These are phyloP conservation scores for Naganishia friedmannii DNA, from an alignment of 768 basidiomycete species.

Conservation along the genomic window DNA sequence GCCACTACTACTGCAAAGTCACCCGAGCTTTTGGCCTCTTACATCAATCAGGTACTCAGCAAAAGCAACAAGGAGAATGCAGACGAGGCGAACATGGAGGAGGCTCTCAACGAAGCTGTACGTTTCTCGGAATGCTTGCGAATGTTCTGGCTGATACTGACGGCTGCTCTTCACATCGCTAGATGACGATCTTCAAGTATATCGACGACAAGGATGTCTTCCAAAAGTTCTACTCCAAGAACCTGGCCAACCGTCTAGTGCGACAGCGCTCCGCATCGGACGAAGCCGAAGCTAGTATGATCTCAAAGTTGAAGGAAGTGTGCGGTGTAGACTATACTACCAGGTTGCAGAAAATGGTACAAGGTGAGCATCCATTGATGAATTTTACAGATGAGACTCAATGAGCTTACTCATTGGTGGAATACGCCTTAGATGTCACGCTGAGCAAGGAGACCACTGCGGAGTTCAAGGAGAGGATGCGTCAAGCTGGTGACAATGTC, in stretches of 20 bases:
- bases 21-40: conserved; percentile 86
- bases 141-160: neutral
- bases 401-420: conserved; percentile 1
- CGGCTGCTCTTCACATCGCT: neutral
- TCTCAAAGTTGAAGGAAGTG: conserved; percentile 91
- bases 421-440: conserved; percentile 68
- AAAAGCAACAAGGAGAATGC: conserved; percentile 88
- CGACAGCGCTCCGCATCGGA: conserved; percentile 87
- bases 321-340: conserved; percentile 96
- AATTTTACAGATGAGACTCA: neutral
- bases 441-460: conserved; percentile 93
- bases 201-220: conserved; percentile 99
- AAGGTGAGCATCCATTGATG: conserved; percentile 58
- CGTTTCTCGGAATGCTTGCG: conserved; percentile 41
- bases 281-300: conserved; percentile 96
- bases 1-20: conserved; percentile 72
- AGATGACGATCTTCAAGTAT: conserved; percentile 99
- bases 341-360: conserved; percentile 96
- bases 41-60: conserved; percentile 79
- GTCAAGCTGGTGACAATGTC: conserved; percentile 63
- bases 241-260: conserved; percentile 87
- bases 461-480: conserved; percentile 89
- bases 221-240: conserved; percentile 95
- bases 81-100: conserved; percentile 86
- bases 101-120: conserved; percentile 84